Evolutionary conservation across 2,329 filamentous ascomycete species (phyloP).

Genomic region (Penicillium fuscoglaucum): DNA sequence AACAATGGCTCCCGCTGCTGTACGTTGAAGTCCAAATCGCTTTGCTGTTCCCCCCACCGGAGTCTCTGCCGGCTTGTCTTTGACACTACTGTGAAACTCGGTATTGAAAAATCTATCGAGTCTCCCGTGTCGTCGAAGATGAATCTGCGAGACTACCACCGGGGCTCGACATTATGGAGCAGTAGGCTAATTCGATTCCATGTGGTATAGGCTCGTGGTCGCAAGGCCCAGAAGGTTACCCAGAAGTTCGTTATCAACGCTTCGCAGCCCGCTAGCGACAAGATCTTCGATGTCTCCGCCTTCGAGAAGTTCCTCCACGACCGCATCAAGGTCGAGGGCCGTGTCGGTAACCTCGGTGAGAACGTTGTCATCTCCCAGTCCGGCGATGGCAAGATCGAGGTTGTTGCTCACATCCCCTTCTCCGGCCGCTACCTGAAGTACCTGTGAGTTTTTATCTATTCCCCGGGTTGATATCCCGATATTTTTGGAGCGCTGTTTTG

Average conservation of each 20-base stretch:
- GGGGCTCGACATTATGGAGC: conserved; percentile 52
- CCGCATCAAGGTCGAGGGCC: conserved; percentile 98
- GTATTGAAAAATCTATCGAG: conserved; percentile 29
- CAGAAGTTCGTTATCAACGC: conserved; percentile 96
- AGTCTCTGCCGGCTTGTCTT: conserved; percentile 21
- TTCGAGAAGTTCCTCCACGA: conserved; percentile 99
- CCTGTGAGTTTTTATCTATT: conserved; percentile 67
- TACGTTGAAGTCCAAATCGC: conserved; percentile 72
- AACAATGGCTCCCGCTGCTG: conserved; percentile 83
- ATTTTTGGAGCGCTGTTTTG: too few species aligned
- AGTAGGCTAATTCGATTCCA: conserved; percentile 88
- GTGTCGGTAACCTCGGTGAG: conserved; percentile 96
- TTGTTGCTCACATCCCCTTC: conserved; percentile 96
- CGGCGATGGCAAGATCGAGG: conserved; percentile 96
- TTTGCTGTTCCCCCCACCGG: conserved; percentile 81
- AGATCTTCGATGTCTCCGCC: conserved; percentile 98
- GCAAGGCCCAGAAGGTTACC: conserved; percentile 52
- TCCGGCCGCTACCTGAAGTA: conserved; percentile 99
- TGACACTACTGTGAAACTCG: conserved; percentile 1
- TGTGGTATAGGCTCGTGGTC: conserved; percentile 48
- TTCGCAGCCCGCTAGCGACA: conserved; percentile 95
- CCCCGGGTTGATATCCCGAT: neutral
- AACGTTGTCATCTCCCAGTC: conserved; percentile 84
- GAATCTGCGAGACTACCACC: conserved; percentile 12
- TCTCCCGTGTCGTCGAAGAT: neutral